Conservation (phyloP, 192 early-diverging fungal genomes). For the Allomyces macrogynus region DNA sequence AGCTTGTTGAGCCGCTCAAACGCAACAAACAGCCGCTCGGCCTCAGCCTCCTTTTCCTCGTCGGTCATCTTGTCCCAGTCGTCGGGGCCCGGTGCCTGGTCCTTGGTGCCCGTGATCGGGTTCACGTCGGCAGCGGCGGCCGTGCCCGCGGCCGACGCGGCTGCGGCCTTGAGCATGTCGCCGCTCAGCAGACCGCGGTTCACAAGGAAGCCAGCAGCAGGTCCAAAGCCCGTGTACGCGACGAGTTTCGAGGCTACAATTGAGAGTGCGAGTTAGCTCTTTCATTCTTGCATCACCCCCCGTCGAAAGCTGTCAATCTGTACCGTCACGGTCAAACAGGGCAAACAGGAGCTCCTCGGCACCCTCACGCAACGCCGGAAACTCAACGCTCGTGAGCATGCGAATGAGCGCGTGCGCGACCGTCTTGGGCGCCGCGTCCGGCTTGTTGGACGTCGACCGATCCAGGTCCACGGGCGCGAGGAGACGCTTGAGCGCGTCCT, state of each 20-base stretch:
- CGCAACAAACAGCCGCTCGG: slow-evolving; percentile 74
- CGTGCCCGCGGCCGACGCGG: neutral
- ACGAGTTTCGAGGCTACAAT: slow-evolving; percentile 17
- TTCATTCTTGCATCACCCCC: neutral
- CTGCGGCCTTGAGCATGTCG: neutral
- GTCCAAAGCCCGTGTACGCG: slow-evolving; percentile 28
- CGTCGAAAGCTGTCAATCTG: neutral
- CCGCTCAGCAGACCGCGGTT: slow-evolving; percentile 11
- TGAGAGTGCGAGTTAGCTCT: neutral
- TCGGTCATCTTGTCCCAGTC: slow-evolving; percentile 50
- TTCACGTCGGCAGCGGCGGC: slow-evolving; percentile 27
- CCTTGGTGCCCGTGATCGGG: slow-evolving; percentile 74
- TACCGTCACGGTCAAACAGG: slow-evolving; percentile 50
- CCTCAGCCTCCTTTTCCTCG: slow-evolving; percentile 90
- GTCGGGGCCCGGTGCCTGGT: slow-evolving; percentile 13
- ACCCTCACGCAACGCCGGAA: slow-evolving; percentile 33
- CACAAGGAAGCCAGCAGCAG: slow-evolving; percentile 33
- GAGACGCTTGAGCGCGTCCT: no score
- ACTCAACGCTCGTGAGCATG: slow-evolving; percentile 42
- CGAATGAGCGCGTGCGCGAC: slow-evolving; percentile 25
- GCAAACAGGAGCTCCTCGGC: slow-evolving; percentile 44
- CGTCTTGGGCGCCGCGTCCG: slow-evolving; percentile 2
- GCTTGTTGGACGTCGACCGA: neutral
- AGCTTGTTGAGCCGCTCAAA: slow-evolving; percentile 84
- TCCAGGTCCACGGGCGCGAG: neutral